Evolutionary conservation across 1,139 yeast genomes (phyloP).

Genomic region (Zygosaccharomyces pseudobailii): DNA sequence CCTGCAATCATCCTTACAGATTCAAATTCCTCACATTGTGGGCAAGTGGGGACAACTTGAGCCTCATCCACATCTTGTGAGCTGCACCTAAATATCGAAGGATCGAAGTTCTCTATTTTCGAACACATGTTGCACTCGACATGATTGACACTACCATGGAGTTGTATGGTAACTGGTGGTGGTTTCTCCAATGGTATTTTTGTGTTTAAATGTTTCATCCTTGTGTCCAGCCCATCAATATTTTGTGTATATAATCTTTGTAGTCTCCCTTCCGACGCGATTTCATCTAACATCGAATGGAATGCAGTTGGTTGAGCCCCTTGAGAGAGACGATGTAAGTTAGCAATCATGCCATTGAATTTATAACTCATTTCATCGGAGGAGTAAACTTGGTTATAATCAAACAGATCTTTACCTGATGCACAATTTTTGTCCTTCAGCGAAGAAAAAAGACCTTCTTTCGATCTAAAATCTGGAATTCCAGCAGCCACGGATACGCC

Average conservation of each 20-base stretch:
- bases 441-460: constrained; percentile 68
- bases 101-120: constrained; percentile 41
- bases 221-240: constrained; percentile 44
- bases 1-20: constrained; percentile 52
- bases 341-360: constrained; percentile 71
- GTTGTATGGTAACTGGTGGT: constrained; percentile 57
- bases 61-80: constrained; percentile 17
- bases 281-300: constrained; percentile 55
- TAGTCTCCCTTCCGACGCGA: constrained; percentile 60
- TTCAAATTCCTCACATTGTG: constrained; percentile 53
- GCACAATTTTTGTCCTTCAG: constrained; percentile 46
- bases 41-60: constrained; percentile 45
- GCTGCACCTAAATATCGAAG: constrained; percentile 36
- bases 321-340: constrained; percentile 53
- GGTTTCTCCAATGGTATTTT: constrained; percentile 44
- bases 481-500: constrained; percentile 90
- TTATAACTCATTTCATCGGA: constrained; percentile 53
- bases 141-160: constrained; percentile 72
- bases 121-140: constrained; percentile 76
- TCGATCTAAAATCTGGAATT: constrained; percentile 82
- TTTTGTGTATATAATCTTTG: constrained; percentile 75
- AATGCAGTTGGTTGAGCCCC: constrained; percentile 67
- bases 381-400: constrained; percentile 65
- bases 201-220: constrained; percentile 45
- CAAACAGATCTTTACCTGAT: constrained; percentile 76